Base-by-base conservation (phyloP, 2,329 filamentous ascomycete species). In the Beauveria pseudobassiana region DNA sequence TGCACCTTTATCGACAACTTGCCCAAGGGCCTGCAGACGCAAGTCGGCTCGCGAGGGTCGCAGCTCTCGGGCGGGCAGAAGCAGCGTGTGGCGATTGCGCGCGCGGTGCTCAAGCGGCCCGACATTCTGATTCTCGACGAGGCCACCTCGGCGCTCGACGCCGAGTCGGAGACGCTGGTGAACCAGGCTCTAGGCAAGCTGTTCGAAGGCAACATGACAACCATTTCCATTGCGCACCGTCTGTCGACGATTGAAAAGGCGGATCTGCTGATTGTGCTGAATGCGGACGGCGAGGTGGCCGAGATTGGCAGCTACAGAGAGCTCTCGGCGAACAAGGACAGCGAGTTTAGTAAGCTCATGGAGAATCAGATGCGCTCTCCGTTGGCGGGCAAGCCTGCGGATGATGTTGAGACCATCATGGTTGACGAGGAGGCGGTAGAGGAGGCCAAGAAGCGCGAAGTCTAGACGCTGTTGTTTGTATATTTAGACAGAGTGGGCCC, bases 101-200 rank as follows among this genome's bases (percentile, higher is more conserved):
- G 96, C 59, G 95, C 95, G 14, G 82, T 99, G 40, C 87, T 99
- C 68, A 98, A 98, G 76, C 86, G 97, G 65, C 96, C 96, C 0
- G 95, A 99, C 76, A 98, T 99, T 65, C 80, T 99, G 34, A 96
- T 99, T 63, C 84, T 99, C 0, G 95, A 99, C 71, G 95, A 99
- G 80, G 90, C 96, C n/a, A 99, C 96, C 0, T 96, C 91, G 2
- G 95, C 95, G 0, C 82, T 99, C 9, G 95, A 99, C 72, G 95
- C 95, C n/a, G 95, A 99, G 75, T 96, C 91, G 0, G 95, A 99
- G 75, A 98, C 95, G 0, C 83, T 98, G 3, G 96, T 99, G 63
- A 99, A 99, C 72, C 87, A 91, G 68, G 96, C 95, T 3, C 81
- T 99, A 2, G 86, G 86, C 9, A 86, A 85, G 52, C 82, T 99